These are phyloP conservation scores for Penicillium sp. DNA, from an alignment of 2,329 filamentous ascomycete species.

Conservation along the genomic window DNA sequence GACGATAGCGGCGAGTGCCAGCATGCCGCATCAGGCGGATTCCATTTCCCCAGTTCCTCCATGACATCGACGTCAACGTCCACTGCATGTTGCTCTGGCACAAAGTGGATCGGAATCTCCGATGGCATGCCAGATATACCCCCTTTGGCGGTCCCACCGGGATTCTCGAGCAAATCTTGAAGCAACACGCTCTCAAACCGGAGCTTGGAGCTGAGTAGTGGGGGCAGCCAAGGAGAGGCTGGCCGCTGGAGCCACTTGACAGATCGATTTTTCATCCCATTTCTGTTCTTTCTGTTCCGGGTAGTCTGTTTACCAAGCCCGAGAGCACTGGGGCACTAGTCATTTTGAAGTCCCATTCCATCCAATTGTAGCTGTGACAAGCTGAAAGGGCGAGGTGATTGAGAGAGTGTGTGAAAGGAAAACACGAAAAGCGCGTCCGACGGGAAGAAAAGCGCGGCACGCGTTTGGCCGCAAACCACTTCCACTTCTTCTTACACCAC, in stretches of 20 bases:
- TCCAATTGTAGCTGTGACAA: too few relatives aligned
- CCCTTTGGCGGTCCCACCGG: constrained; percentile 5
- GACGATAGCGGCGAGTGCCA: not conserved
- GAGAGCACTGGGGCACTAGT: too few relatives aligned
- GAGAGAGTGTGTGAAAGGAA: not conserved
- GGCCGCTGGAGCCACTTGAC: not conserved
- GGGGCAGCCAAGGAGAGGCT: not conserved
- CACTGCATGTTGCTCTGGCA: not conserved
- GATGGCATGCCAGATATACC: constrained; percentile 13
- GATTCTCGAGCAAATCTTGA: not conserved
- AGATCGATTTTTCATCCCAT: not conserved
- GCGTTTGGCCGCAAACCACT: constrained; percentile 4
- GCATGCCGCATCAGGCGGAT: not conserved
- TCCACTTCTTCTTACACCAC: not conserved
- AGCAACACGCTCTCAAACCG: not conserved
- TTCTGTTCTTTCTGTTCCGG: not conserved
- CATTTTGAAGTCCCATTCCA: too few relatives aligned
- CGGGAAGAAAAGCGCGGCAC: constrained; percentile 10
- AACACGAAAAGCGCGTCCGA: constrained; percentile 4
- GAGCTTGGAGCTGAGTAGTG: not conserved
- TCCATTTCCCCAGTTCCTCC: not conserved
- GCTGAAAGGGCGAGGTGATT: too few relatives aligned
- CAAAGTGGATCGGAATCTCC: constrained; percentile 16
- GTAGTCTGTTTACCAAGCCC: not conserved
- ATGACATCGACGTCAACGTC: constrained; percentile 5